These are phyloP conservation scores for Nidula niveotomentosa DNA, from an alignment of 1,284 basidiomycete species.

Conservation along the genomic window DNA sequence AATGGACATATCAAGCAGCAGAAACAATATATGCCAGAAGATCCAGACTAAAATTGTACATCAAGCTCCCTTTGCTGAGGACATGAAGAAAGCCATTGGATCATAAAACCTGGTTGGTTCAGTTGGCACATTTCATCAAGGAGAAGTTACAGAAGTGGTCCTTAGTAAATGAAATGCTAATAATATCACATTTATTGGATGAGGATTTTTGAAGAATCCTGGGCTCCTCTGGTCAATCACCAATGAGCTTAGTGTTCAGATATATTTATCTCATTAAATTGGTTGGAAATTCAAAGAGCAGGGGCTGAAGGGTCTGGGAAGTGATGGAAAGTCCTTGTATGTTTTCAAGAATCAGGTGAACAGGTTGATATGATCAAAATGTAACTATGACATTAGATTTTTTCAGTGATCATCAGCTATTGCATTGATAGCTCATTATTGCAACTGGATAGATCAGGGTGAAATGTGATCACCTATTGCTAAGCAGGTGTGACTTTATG, in stretches of 20 bases:
- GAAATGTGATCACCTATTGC: too few species aligned
- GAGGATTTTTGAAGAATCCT: constrained; percentile 60
- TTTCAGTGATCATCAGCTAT: too few species aligned
- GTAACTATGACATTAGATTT: too few species aligned
- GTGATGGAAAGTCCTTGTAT: too few species aligned
- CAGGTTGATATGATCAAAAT: too few species aligned
- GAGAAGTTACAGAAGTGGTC: constrained; percentile 60
- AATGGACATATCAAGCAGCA: constrained; percentile 60
- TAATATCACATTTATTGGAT: constrained; percentile 56
- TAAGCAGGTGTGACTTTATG: too few species aligned
- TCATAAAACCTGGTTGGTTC: constrained; percentile 51
- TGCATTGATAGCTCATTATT: too few species aligned
- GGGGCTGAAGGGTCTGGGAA: too few species aligned
- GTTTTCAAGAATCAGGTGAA: too few species aligned
- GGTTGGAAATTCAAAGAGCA: too few species aligned
- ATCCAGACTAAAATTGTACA: constrained; percentile 43
- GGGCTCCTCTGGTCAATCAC: constrained; percentile 50
- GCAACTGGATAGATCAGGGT: too few species aligned
- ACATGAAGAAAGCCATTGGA: constrained; percentile 57
- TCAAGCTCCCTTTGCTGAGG: constrained; percentile 20
- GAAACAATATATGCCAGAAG: constrained; percentile 45
- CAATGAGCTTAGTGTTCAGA: constrained; percentile 43
- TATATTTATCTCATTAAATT: too few species aligned
- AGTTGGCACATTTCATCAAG: constrained; percentile 47
- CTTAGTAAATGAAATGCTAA: constrained; percentile 58